Percentiles rank a stretch among this genome's conserved stretches.
Evolutionary conservation across 78 protist species (phyloP).

Genomic region (Cyanophora paradoxa): DNA sequence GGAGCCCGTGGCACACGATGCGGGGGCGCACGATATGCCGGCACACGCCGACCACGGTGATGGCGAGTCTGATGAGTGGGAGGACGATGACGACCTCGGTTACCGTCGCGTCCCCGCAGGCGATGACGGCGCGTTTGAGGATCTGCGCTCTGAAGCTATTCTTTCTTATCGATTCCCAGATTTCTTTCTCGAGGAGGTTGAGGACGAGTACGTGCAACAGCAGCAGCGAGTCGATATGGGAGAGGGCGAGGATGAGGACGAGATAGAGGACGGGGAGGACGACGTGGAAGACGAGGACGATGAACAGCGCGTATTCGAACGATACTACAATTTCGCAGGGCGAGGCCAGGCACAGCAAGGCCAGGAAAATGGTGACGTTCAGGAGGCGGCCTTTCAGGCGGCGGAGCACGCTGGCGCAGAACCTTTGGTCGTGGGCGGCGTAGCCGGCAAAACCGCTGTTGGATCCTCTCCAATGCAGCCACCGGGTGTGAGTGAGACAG

Average conservation of each 20-base stretch:
- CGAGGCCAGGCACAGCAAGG: not conserved
- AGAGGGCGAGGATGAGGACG: constrained; percentile 1
- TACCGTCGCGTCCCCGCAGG: not conserved
- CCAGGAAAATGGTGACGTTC: no score
- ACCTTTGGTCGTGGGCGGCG: not conserved
- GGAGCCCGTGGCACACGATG: no score
- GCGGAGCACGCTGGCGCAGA: no score
- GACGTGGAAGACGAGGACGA: not conserved
- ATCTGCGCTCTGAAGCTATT: not conserved
- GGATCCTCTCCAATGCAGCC: no score
- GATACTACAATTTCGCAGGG: not conserved
- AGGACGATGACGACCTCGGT: not conserved
- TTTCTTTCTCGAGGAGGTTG: not conserved
- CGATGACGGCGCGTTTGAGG: not conserved
- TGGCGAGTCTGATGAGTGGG: not conserved
- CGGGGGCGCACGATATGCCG: no score
- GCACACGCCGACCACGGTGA: no score
- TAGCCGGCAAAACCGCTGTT: no score
- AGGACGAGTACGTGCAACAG: not conserved
- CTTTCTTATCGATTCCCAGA: not conserved
- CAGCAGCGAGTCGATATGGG: not conserved
- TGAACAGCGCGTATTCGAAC: not conserved
- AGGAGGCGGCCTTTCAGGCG: no score
- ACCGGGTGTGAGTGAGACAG: no score
- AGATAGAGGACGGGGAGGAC: not conserved